Evolutionary conservation across 2,329 filamentous ascomycete genomes (phyloP), one percentile per base, ranked within the genome.

Genomic region (Fusarium sp.): DNA sequence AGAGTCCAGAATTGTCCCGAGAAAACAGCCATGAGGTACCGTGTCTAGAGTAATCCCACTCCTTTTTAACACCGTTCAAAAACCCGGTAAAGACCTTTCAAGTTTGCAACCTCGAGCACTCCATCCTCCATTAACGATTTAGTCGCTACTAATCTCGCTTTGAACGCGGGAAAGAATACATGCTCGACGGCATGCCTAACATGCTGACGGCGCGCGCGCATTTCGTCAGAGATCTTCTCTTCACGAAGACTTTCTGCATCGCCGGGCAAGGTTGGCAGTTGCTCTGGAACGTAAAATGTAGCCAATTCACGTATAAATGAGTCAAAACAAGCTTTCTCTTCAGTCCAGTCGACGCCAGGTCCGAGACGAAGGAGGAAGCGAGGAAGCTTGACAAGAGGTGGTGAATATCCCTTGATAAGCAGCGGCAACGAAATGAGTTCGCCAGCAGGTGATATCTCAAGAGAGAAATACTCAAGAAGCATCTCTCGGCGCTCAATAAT

Each of bases 71-170:
- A 98, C 55, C 96, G 84, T 80, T 99, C 96, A 83, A 99, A 99
- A 4, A 98, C 94, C 45, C 92, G 84, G 79, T 99, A 99, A 59
- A 99, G 77, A 0, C 94, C 94, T 79, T 97, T 98, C 61, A 98
- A 79, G 80, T 96, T 93, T 3, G 96, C 95, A 48, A 97, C 89
- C 79, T 99, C 95, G 46, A 97, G 81, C 13, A 97, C 88, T 10
- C 83, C 86, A 1, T 89, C 91, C 50, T 89, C 88, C 80, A 96
- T 87, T 73, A 98, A 80, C 7, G 86, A 84, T 68, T 87, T 90
- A 10, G 96, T 97, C 20, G 93, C 94, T 56, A 98, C 88, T 46
- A 99, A 80, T 58, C 94, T 85, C 7, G 91, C 84, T 77, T 93
- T 93, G 75, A 97, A 92, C 1, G 94, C 93, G 1, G 96, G 96